Evolutionary conservation across 331 rosid genomes (phyloP).

Genomic region (Rhamnella rubrinervis): DNA sequence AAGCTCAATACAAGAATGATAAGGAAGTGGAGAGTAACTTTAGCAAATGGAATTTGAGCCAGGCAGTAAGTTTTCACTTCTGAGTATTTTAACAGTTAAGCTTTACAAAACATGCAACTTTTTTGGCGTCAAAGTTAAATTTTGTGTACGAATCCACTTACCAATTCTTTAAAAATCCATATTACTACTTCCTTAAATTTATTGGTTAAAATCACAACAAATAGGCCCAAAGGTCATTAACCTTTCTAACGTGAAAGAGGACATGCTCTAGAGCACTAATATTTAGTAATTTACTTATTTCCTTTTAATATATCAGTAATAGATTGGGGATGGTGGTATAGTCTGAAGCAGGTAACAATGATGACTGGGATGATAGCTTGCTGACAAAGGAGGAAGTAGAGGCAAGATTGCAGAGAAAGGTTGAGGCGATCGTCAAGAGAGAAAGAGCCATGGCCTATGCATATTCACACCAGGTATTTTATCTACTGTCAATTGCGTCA

Average conservation of each 20-base stretch:
- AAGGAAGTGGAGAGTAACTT: constrained; percentile 60
- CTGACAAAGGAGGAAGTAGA: constrained; percentile 90
- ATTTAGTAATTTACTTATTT: neutral
- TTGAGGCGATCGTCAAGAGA: constrained; percentile 86
- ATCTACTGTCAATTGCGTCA: neutral
- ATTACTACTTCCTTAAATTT: too few species aligned
- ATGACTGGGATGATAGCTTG: constrained; percentile 92
- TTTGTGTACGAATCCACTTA: too few species aligned
- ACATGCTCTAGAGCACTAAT: too few species aligned
- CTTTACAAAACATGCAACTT: neutral
- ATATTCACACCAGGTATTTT: constrained; percentile 80
- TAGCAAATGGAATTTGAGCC: constrained; percentile 54
- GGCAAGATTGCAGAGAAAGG: constrained; percentile 80
- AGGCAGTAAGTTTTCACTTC: constrained; percentile 41
- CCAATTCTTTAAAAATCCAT: too few species aligned
- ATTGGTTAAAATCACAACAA: too few species aligned
- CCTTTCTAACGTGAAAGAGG: too few species aligned
- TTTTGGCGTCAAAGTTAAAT: too few species aligned
- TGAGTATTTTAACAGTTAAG: neutral
- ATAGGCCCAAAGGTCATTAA: too few species aligned
- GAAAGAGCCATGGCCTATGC: constrained; percentile 97
- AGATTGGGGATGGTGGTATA: constrained; percentile 24
- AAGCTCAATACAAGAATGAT: constrained; percentile 66
- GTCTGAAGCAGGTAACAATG: constrained; percentile 77
- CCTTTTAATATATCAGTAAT: constrained; percentile 5